A percentile compares a stretch with the other conserved stretches of the same genome.
phyloP scores from a whole-genome alignment of 495 filamentous ascomycete genomes.

The Podospora appendiculata region DNA sequence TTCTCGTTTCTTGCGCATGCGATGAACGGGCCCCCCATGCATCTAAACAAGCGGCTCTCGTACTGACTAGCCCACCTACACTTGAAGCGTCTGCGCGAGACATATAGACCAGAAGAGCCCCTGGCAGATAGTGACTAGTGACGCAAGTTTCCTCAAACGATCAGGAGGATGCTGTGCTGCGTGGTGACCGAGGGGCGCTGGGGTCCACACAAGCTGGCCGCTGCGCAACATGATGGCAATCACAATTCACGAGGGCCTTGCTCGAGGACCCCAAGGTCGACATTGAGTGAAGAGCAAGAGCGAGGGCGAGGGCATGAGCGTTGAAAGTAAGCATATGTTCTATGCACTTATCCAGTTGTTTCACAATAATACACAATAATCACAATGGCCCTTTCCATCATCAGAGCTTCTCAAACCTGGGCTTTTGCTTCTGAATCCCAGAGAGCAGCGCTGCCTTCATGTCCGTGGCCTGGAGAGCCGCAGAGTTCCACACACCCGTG shows the following conservation, averaged over 20 bases:
- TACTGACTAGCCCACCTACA: no score
- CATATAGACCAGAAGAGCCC: conserved; percentile 27
- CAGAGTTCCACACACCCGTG: conserved; percentile 80
- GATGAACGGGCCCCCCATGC: no score
- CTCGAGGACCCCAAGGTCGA: no score
- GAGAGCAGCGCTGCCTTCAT: conserved; percentile 63
- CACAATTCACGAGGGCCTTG: background rate
- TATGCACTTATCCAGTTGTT: background rate
- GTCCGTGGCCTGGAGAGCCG: conserved; percentile 75
- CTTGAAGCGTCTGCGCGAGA: conserved; percentile 32
- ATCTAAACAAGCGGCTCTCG: background rate
- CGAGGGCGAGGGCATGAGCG: no score
- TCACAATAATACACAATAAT: background rate
- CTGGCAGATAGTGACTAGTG: conserved; percentile 33
- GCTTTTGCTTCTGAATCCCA: conserved; percentile 70
- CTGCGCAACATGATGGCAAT: background rate
- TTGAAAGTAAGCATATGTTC: background rate
- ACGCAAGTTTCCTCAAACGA: background rate
- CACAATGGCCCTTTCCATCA: background rate
- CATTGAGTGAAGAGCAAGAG: no score
- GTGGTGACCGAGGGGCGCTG: no score
- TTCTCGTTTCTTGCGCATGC: background rate
- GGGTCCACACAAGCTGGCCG: no score
- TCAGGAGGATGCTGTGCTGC: no score
- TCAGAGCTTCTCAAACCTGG: conserved; percentile 82